These are phyloP conservation scores for Citrus cavaleriei DNA, from an alignment of 345 rosid species.

Conservation along the genomic window DNA sequence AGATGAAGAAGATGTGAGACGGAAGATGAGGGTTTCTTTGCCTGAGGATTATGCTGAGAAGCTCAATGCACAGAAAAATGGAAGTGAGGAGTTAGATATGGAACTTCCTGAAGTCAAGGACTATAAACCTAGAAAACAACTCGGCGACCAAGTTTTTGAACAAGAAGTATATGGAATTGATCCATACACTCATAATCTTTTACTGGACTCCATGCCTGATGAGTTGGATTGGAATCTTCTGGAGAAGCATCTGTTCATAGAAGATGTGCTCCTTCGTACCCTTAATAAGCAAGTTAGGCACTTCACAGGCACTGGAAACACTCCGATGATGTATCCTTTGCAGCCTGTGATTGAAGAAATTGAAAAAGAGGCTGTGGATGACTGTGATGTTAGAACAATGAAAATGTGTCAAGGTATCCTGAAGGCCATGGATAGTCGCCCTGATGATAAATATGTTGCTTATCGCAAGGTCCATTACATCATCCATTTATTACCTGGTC, in stretches of 20 bases:
- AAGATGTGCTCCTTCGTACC: conserved; percentile 78
- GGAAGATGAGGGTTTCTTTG: conserved; percentile 87
- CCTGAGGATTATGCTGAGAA: conserved; percentile 97
- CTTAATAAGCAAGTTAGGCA: conserved; percentile 81
- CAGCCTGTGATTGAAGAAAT: conserved; percentile 85
- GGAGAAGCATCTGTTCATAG: conserved; percentile 83
- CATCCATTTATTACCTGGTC: background rate
- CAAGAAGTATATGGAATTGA: conserved; percentile 99
- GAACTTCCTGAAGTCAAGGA: conserved; percentile 99
- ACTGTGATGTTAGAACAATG: conserved; percentile 57
- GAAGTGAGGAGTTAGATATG: conserved; percentile 93
- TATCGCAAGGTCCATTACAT: conserved; percentile 74
- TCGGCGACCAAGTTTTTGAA: conserved; percentile 87
- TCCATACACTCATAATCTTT: conserved; percentile 94
- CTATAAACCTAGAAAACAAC: conserved; percentile 86
- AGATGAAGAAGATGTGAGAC: conserved; percentile 84
- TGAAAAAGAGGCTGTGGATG: conserved; percentile 62
- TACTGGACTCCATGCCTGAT: conserved; percentile 98
- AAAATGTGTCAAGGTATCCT: conserved; percentile 76
- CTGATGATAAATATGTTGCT: conserved; percentile 92
- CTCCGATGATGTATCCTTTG: conserved; percentile 86
- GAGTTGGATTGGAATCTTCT: conserved; percentile 72
- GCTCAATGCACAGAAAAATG: conserved; percentile 83
- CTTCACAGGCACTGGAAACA: conserved; percentile 84
- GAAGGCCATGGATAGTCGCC: conserved; percentile 82